Conservation (phyloP, 106 monocot genomes). For the Amphibolis antarctica region DNA sequence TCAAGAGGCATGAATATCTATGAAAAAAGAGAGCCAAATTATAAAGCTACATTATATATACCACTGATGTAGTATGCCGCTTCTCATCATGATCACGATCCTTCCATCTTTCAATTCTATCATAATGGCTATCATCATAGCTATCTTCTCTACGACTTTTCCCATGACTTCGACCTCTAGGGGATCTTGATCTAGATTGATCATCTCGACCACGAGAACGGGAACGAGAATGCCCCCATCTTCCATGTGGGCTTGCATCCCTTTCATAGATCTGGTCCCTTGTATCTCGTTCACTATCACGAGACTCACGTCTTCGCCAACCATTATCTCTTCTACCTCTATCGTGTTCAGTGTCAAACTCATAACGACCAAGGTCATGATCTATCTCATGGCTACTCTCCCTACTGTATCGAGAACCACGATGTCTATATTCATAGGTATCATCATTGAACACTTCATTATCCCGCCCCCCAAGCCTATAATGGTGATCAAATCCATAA, state of each 20-base stretch:
- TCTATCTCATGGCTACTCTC: constrained; percentile 64
- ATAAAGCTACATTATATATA: constrained; percentile 9
- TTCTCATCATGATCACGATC: constrained; percentile 71
- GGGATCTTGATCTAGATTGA: constrained; percentile 85
- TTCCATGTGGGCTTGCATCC: constrained; percentile 55
- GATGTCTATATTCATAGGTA: constrained; percentile 41
- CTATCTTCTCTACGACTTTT: constrained; percentile 70
- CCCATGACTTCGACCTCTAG: constrained; percentile 48
- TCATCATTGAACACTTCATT: constrained; percentile 31
- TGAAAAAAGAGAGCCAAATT: background rate
- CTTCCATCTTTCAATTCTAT: constrained; percentile 46
- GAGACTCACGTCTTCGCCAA: constrained; percentile 65
- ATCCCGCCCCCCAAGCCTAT: constrained; percentile 44
- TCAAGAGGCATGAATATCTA: background rate
- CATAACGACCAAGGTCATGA: constrained; percentile 49
- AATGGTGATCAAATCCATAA: constrained; percentile 58
- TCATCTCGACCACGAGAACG: constrained; percentile 65
- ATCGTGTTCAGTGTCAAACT: constrained; percentile 74
- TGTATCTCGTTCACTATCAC: constrained; percentile 52
- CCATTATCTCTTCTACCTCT: constrained; percentile 56
- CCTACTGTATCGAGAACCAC: constrained; percentile 34
- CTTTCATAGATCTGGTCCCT: constrained; percentile 51
- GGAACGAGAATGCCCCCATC: constrained; percentile 40
- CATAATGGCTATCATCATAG: constrained; percentile 67
- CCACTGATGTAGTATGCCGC: constrained; percentile 39